Conservation (phyloP, 805 yeast species). For the Saccharomycopsis sp. region DNA sequence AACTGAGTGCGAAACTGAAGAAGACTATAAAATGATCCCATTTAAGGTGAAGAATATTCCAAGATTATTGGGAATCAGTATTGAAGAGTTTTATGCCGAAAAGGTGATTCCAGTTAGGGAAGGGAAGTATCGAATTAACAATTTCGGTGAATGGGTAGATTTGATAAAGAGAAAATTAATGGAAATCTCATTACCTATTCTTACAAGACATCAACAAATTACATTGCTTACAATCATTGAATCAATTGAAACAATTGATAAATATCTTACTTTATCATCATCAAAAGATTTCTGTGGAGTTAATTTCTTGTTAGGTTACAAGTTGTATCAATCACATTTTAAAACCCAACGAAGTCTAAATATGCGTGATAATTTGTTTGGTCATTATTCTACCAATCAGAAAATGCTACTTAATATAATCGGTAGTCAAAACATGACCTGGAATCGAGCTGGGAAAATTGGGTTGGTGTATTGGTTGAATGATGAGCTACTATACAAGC, state of each 20-base stretch:
- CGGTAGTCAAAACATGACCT: conserved; percentile 41
- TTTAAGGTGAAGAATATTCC: conserved; percentile 14
- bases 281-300: conserved; percentile 59
- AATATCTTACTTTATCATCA: conserved; percentile 25
- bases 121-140: conserved; percentile 22
- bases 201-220: conserved; percentile 88
- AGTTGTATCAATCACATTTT: conserved; percentile 51
- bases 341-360: conserved; percentile 47
- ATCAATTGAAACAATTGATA: conserved; percentile 50
- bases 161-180: conserved; percentile 51
- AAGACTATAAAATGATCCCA: conserved; percentile 5
- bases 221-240: conserved; percentile 67
- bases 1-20: not conserved
- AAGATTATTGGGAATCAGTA: conserved; percentile 12
- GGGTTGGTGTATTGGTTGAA: conserved; percentile 71
- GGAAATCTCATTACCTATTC: conserved; percentile 61
- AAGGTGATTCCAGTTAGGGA: not conserved
- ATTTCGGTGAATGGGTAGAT: conserved; percentile 21
- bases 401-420: conserved; percentile 52
- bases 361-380: conserved; percentile 85
- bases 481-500: conserved; percentile 36
- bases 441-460: conserved; percentile 50
- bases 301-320: conserved; percentile 64
- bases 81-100: conserved; percentile 13
- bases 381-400: conserved; percentile 73